Evolutionary conservation across 2,329 filamentous ascomycete genomes (phyloP), one percentile per base, ranked within the genome.

Genomic region (Uncinocarpus reesii): DNA sequence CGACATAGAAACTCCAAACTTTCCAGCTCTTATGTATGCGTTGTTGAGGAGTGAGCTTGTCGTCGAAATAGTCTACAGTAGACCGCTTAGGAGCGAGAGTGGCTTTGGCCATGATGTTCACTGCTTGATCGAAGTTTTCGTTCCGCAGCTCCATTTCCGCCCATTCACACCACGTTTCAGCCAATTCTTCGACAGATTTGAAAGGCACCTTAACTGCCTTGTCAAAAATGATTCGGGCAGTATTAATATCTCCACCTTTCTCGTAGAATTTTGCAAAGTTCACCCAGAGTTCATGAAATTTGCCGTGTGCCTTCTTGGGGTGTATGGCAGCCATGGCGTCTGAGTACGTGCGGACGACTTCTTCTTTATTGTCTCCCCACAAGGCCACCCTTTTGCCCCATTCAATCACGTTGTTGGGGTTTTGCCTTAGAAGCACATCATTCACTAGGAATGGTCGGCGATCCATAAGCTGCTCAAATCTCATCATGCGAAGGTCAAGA

Each of bases 11-110:
- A 67, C 88, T 95, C 92, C 92, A 98, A 8, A 98, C 71, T 65
- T 96, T 98, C 92, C 92, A 98, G 63, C 87, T 95, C 74, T 98
- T 98, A 71, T 98, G 92, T 2, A 98, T 86, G 53, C 93, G 80
- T 70, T 96, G 92, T 64, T 98, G 92, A 3, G 92, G 90, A 1
- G 87, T 88, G 5, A 98, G 72, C 0, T 79, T 87, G 63, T 98
- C 93, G 63, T 98, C 92, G 61, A 96, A 98, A 64, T 96, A 98
- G 70, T 98, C 92, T n/a, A 98, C 88, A 1, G 81, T 93, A n/a
- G 90, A 95, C 55, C 87, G 76, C 67, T 96, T 96, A 0, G 92
- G 89, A n/a, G 92, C 86, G 65, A 95, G 89, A 4, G 92, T 90
- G 15, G 92, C 92, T 66, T 95, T 96, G 34, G 86, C 86, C 89